Conservation (phyloP, 2,329 filamentous ascomycete genomes). For the Paraconiothyrium sp. region DNA sequence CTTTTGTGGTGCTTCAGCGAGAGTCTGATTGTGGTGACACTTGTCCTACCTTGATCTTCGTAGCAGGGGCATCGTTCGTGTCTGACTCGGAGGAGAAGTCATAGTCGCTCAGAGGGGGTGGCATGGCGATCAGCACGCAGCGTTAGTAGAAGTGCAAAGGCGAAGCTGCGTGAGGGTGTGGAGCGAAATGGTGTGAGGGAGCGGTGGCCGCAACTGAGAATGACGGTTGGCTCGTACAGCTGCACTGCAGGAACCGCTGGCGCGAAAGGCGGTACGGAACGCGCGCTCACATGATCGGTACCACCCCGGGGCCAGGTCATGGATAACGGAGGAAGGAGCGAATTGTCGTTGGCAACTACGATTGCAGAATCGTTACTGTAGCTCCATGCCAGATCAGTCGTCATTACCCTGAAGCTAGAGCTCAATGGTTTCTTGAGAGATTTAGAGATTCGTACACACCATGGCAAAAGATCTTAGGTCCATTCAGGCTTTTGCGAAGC, state of each 20-base stretch:
- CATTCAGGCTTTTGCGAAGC: too few species aligned
- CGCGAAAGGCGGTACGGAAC: background rate
- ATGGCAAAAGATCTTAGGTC: too few species aligned
- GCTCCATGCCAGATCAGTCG: background rate
- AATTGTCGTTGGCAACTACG: background rate
- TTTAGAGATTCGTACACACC: too few species aligned
- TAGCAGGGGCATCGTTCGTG: background rate
- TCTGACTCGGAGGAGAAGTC: constrained; percentile 19
- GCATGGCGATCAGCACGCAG: constrained; percentile 16
- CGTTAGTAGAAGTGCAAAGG: background rate
- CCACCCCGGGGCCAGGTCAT: too few species aligned
- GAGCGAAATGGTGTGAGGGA: background rate
- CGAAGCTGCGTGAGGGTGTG: background rate
- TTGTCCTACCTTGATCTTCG: background rate
- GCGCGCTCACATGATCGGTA: constrained; percentile 1
- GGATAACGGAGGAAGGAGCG: constrained; percentile 2
- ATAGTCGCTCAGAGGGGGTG: constrained; percentile 28
- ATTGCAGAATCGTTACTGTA: too few species aligned
- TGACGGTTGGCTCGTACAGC: background rate
- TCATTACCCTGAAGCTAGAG: too few species aligned
- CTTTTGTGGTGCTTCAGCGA: background rate
- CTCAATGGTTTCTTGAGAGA: too few species aligned
- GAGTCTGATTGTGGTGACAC: background rate
- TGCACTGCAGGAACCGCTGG: too few species aligned
- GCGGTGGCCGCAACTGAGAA: background rate